Evolutionary conservation across 345 rosid genomes (phyloP).

Genomic region (Populus pruinosa): DNA sequence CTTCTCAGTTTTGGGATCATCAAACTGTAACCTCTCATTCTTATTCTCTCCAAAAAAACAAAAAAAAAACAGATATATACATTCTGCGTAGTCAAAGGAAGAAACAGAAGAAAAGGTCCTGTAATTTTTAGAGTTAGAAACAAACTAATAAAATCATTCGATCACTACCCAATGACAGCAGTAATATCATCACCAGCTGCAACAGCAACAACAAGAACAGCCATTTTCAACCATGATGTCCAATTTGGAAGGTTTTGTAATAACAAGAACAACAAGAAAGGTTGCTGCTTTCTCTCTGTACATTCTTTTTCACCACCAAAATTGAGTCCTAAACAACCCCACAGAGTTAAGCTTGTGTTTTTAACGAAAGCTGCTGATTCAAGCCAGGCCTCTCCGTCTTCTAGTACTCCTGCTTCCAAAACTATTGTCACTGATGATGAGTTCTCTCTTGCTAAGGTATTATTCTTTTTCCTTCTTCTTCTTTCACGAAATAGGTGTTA

Average conservation of each 20-base stretch:
- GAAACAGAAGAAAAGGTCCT: background rate
- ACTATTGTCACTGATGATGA: slow-evolving; percentile 62
- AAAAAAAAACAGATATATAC: background rate
- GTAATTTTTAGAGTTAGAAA: background rate
- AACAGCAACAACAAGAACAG: slow-evolving; percentile 20
- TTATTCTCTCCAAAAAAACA: background rate
- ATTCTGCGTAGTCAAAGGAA: background rate
- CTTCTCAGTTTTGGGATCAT: background rate
- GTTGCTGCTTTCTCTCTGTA: slow-evolving; percentile 29
- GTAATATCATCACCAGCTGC: background rate
- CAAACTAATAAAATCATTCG: background rate
- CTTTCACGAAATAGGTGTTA: background rate
- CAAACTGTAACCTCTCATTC: slow-evolving; percentile 33
- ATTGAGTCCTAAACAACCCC: slow-evolving; percentile 12
- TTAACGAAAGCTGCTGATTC: slow-evolving; percentile 63
- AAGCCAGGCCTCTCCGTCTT: slow-evolving; percentile 44
- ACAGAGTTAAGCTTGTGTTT: slow-evolving; percentile 24
- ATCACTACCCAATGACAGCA: slow-evolving; percentile 30
- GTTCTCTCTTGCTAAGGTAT: slow-evolving; percentile 77
- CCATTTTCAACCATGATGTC: slow-evolving; percentile 21
- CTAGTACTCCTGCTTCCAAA: slow-evolving; percentile 39
- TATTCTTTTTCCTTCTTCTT: background rate
- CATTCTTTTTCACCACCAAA: slow-evolving; percentile 20
- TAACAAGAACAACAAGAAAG: slow-evolving; percentile 12
- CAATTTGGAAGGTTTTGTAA: slow-evolving; percentile 8